Base-by-base conservation (phyloP, 257 asterid genomes). In the Solanum chilense region DNA sequence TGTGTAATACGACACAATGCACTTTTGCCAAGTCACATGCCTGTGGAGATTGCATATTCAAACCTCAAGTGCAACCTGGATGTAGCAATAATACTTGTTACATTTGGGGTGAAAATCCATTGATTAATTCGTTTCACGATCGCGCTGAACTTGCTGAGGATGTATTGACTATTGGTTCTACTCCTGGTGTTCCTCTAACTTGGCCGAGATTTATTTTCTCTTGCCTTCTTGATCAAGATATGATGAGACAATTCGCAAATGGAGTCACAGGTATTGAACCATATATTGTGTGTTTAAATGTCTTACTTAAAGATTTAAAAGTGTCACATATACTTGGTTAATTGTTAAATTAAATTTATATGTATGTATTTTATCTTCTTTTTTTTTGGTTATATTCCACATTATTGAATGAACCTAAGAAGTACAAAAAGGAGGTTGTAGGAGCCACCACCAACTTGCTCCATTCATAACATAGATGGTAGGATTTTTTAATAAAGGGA, bases 51-150 rank as follows among this genome's bases (percentile, higher is more conserved):
- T 62, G 85, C 42, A 11, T 27, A 27, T 78, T 78, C 42, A 47
- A 8, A 68, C 18, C 37, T 35, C 37, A 21, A 41, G 2, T 23
- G 9, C 87, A 85, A 8, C 77, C 60, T 9, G 56, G 76, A 25
- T 86, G 88, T 44, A 75, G 27, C n/a, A 86, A 62, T 23, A 47
- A 86, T n/a, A 42, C 76, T 37, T 86, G 88, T 16, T 27, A 78
- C 60, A 80, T 44, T 78, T 80, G 84, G 42, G 84, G 84, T 80
- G 84, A 80, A 16, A 20, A 45, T 42, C 74, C 74, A 12, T 7
- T 86, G 62, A 70, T 76, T 27, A 68, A 86, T 31, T 16, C 85
- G 13, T 44, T 16, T 41, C n/a, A 12, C 4, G 25, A 29, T 23
- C 29, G 27, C 20, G 85, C 74, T 0, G 47, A 13, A 23, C 13